A percentile compares a stretch with the other conserved stretches of the same genome.
phyloP scores from a whole-genome alignment of 1,284 basidiomycete species.

The Somion occarium region DNA sequence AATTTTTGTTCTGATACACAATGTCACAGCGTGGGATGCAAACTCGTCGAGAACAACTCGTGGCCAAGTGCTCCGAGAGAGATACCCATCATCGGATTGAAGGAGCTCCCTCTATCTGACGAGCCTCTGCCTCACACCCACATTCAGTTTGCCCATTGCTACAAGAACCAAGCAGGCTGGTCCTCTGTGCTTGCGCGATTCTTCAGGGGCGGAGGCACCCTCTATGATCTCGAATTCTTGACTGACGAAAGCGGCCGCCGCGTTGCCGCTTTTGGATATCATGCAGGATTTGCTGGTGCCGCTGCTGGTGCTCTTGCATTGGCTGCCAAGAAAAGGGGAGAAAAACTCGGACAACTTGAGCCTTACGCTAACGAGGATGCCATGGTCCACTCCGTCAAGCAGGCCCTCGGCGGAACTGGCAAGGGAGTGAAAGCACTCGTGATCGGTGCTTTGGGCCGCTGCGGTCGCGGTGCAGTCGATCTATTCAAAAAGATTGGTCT shows the following conservation, averaged over 20 bases:
- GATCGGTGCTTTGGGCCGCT: slow-evolving; percentile 94
- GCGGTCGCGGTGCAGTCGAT: slow-evolving; percentile 95
- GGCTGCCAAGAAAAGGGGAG: slow-evolving; percentile 63
- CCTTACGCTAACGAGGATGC: slow-evolving; percentile 81
- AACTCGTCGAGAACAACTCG: slow-evolving; percentile 83
- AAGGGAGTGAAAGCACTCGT: slow-evolving; percentile 87
- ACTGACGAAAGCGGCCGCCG: slow-evolving; percentile 82
- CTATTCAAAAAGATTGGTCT: slow-evolving; percentile 93
- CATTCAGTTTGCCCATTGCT: slow-evolving; percentile 99
- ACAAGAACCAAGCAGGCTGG: slow-evolving; percentile 97
- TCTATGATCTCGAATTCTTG: slow-evolving; percentile 98
- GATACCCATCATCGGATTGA: slow-evolving; percentile 91
- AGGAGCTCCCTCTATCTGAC: slow-evolving; percentile 85
- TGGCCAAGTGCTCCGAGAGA: slow-evolving; percentile 81
- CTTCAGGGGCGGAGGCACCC: slow-evolving; percentile 78
- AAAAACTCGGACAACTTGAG: slow-evolving; percentile 63
- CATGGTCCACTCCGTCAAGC: slow-evolving; percentile 75
- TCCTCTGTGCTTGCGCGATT: slow-evolving; percentile 85
- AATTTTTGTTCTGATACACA: not conserved
- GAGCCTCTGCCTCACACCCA: slow-evolving; percentile 89
- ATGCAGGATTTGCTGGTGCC: slow-evolving; percentile 97
- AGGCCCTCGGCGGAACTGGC: slow-evolving; percentile 63
- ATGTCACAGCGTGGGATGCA: slow-evolving; percentile 75
- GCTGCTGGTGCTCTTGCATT: slow-evolving; percentile 88
- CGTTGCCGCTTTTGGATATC: slow-evolving; percentile 99